Evolutionary conservation across 768 basidiomycete genomes (phyloP).

Genomic region (Panaeolus cyanescens): DNA sequence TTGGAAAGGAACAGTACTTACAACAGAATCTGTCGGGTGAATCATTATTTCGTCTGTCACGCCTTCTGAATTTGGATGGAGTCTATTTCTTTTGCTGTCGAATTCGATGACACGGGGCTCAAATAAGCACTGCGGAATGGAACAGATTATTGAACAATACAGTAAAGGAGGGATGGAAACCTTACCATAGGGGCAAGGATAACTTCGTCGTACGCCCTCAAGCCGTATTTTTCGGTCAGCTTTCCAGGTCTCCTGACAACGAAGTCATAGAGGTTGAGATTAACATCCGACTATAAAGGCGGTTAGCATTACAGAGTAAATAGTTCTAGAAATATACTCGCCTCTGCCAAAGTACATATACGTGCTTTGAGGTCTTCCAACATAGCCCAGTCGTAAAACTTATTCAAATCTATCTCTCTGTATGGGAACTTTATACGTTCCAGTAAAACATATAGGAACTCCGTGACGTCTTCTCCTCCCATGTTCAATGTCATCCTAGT

Average conservation of each 20-base stretch:
- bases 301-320: background rate
- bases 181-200: conserved; percentile 92
- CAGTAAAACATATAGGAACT: conserved; percentile 80
- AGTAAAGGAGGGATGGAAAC: conserved; percentile 3
- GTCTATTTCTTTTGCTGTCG: conserved; percentile 64
- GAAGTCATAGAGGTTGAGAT: conserved; percentile 89
- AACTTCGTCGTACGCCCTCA: conserved; percentile 93
- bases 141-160: conserved; percentile 6
- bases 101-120: conserved; percentile 94
- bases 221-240: conserved; percentile 82
- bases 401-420: conserved; percentile 73
- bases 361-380: conserved; percentile 90
- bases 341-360: conserved; percentile 87
- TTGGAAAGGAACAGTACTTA: conserved; percentile 28
- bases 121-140: conserved; percentile 73
- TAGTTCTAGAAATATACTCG: conserved; percentile 35
- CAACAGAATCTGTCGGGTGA: conserved; percentile 53
- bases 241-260: conserved; percentile 76
- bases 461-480: conserved; percentile 95
- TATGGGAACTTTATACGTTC: conserved; percentile 88
- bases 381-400: conserved; percentile 84
- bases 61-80: conserved; percentile 52
- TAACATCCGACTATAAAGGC: conserved; percentile 76
- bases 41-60: conserved; percentile 78
- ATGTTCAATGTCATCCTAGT: conserved; percentile 77